A percentile compares a stretch with the other conserved stretches of the same genome.
These are phyloP conservation scores for Alternaria ethzedia DNA, from an alignment of 2,329 filamentous ascomycete genomes.

Conservation along the genomic window DNA sequence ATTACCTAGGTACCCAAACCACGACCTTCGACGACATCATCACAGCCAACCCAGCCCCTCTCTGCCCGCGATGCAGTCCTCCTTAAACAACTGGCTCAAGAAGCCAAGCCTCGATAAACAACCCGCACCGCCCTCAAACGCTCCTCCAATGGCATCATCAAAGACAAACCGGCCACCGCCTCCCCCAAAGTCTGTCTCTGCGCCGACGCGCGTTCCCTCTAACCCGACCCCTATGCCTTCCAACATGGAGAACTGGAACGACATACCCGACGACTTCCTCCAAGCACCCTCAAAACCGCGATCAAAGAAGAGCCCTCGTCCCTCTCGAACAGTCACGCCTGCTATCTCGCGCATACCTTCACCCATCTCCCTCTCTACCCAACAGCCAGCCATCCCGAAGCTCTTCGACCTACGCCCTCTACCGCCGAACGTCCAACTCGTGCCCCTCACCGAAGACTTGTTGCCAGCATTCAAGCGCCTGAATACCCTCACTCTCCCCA, in stretches of 20 bases:
- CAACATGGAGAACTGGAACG: conserved; percentile 37
- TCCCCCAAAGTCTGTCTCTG: conserved; percentile 28
- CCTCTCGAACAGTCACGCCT: conserved; percentile 26
- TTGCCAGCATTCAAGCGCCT: conserved; percentile 64
- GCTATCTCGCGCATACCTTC: conserved; percentile 23
- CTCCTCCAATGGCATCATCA: neutral
- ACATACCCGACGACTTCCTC: conserved; percentile 36
- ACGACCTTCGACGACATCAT: neutral
- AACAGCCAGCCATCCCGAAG: conserved; percentile 16
- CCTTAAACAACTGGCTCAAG: conserved; percentile 56
- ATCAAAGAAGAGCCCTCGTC: conserved; percentile 33
- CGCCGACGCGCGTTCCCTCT: conserved; percentile 22
- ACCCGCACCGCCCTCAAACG: conserved; percentile 17
- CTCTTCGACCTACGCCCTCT: conserved; percentile 43
- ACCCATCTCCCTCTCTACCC: conserved; percentile 15
- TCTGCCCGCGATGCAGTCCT: conserved; percentile 50
- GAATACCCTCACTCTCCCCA: conserved; percentile 64
- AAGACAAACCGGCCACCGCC: conserved; percentile 21
- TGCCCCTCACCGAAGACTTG: conserved; percentile 59
- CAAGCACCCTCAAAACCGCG: conserved; percentile 30
- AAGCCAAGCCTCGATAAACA: conserved; percentile 49
- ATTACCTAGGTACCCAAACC: too few relatives aligned
- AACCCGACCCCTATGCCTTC: conserved; percentile 18
- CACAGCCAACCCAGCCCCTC: neutral
- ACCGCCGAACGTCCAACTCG: conserved; percentile 60